These are phyloP conservation scores for Boletus rubropictus DNA, from an alignment of 768 basidiomycete genomes.

Conservation along the genomic window DNA sequence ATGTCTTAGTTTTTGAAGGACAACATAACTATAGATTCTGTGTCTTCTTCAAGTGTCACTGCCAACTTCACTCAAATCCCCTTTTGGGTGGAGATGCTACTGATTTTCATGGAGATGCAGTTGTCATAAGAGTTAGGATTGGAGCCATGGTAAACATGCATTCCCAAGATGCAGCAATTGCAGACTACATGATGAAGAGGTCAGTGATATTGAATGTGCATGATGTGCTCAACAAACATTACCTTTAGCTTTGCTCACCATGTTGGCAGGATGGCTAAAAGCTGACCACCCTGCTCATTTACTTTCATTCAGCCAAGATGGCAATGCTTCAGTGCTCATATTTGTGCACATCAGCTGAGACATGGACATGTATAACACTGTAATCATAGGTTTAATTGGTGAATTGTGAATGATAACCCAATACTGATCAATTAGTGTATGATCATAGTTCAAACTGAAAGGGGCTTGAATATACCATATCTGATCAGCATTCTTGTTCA, in stretches of 20 bases:
- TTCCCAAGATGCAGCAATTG: no score
- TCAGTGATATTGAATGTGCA: neutral
- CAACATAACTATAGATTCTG: slow-evolving; percentile 1
- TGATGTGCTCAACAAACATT: neutral
- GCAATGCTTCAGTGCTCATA: neutral
- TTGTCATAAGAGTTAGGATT: slow-evolving; percentile 4
- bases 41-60: slow-evolving; percentile 10
- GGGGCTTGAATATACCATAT: no score
- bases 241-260: neutral
- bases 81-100: neutral
- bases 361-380: neutral
- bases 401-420: no score
- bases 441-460: no score
- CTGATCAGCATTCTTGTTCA: no score
- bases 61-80: neutral
- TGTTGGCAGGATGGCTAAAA: neutral
- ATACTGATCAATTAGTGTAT: no score
- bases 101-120: neutral
- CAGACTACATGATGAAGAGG: no score
- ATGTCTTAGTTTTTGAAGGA: neutral
- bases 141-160: neutral
- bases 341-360: neutral
- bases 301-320: neutral
- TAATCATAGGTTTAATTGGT: no score
- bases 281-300: neutral